These are phyloP conservation scores for Caulochytrium protostelioides DNA, from an alignment of 371 early-diverging fungal genomes.

Conservation along the genomic window DNA sequence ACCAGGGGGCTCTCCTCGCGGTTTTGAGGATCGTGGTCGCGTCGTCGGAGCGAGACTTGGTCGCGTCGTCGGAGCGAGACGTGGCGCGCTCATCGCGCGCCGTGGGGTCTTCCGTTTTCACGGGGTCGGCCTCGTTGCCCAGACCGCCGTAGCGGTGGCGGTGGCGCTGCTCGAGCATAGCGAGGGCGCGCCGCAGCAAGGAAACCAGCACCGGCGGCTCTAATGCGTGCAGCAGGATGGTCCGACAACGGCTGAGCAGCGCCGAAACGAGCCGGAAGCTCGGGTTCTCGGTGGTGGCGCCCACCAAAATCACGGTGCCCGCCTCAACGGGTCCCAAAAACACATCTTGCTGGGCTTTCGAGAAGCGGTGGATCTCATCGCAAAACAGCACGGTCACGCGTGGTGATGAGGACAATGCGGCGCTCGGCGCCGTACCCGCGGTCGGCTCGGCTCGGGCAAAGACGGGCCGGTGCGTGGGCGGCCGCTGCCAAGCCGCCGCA, in stretches of 20 bases:
- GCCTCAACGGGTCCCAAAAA: constrained; percentile 60
- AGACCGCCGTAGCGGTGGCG: too few relatives aligned
- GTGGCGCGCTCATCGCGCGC: constrained; percentile 1
- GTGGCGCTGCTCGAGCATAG: too few relatives aligned
- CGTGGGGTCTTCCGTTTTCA: not conserved
- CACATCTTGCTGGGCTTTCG: constrained; percentile 66
- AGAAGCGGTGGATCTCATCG: constrained; percentile 77
- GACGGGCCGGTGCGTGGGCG: constrained; percentile 4
- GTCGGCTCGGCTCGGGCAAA: constrained; percentile 30
- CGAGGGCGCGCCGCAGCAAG: constrained; percentile 38
- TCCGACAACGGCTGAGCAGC: constrained; percentile 53
- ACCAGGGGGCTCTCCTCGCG: too few relatives aligned
- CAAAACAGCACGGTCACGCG: constrained; percentile 60
- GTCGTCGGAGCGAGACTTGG: too few relatives aligned
- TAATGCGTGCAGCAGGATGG: constrained; percentile 47
- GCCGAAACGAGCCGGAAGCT: constrained; percentile 66
- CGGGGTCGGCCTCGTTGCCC: constrained; percentile 5
- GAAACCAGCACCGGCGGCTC: constrained; percentile 25
- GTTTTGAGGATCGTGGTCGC: too few relatives aligned
- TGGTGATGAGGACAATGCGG: too few relatives aligned
- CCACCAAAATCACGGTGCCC: constrained; percentile 53
- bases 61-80: too few relatives aligned
- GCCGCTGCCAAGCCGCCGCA: constrained; percentile 22
- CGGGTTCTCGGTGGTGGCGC: constrained; percentile 79
- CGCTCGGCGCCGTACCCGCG: too few relatives aligned